A percentile compares a stretch with the other conserved stretches of the same genome.
Evolutionary conservation across 1,284 basidiomycete species (phyloP).

Genomic region (Mycena citricolor): DNA sequence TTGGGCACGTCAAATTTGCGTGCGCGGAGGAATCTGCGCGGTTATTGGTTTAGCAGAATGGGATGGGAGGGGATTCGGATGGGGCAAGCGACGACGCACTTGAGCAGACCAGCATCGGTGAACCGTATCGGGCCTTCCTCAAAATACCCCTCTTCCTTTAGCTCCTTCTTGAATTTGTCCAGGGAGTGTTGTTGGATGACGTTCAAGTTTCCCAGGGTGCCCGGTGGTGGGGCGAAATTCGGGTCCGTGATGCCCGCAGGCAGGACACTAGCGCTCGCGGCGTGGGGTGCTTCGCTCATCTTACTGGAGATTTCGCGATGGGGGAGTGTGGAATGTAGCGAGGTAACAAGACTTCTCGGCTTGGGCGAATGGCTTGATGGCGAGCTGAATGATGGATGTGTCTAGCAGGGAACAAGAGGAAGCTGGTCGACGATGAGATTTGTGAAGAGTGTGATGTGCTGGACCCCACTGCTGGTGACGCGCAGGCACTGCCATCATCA

Average conservation of each 20-base stretch:
- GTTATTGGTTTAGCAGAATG: constrained; percentile 4
- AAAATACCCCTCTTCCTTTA: constrained; percentile 61
- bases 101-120: constrained; percentile 79
- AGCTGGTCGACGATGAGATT: too few species aligned
- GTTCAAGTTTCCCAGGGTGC: constrained; percentile 84
- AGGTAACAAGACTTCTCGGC: too few species aligned
- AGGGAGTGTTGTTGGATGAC: constrained; percentile 70
- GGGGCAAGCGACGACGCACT: constrained; percentile 39
- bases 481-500: too few species aligned
- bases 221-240: constrained; percentile 70
- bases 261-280: constrained; percentile 17
- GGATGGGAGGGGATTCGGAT: neutral
- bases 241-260: constrained; percentile 54
- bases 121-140: constrained; percentile 58
- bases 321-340: too few species aligned
- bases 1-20: constrained; percentile 87
- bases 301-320: too few species aligned
- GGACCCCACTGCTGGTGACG: too few species aligned
- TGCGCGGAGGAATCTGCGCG: constrained; percentile 80
- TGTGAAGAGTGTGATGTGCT: too few species aligned
- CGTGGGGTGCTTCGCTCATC: too few species aligned
- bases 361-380: too few species aligned
- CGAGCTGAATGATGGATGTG: too few species aligned
- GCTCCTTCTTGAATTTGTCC: constrained; percentile 68
- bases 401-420: too few species aligned